Evolutionary conservation across 2,329 filamentous ascomycete genomes (phyloP).

Genomic region (Pestalotiopsis sp.): DNA sequence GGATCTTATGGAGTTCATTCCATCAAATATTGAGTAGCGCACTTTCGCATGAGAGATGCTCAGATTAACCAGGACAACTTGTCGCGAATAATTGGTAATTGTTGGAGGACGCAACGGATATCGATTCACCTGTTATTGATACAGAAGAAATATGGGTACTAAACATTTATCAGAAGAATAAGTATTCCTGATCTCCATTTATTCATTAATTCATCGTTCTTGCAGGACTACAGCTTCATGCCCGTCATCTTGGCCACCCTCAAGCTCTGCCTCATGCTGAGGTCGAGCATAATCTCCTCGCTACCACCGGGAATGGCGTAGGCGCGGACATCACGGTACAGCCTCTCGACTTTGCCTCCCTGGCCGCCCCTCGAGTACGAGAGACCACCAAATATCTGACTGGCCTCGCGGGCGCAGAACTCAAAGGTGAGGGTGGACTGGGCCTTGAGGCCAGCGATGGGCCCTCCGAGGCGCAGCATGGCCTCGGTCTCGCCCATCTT

Average conservation of each 20-base stretch:
- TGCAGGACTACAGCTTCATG: constrained; percentile 80
- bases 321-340: constrained; percentile 93
- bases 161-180: background rate
- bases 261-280: constrained; percentile 90
- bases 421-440: constrained; percentile 94
- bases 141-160: background rate
- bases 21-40: no score
- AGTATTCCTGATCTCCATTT: background rate
- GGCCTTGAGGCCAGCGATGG: constrained; percentile 92
- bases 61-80: no score
- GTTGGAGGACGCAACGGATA: no score
- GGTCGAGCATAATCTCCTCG: constrained; percentile 98
- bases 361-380: constrained; percentile 93
- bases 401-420: constrained; percentile 94
- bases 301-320: constrained; percentile 95
- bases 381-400: constrained; percentile 95
- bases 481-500: constrained; percentile 94
- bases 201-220: background rate
- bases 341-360: constrained; percentile 89
- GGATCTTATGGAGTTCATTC: no score
- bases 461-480: constrained; percentile 92
- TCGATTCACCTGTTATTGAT: no score
- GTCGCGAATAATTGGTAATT: no score
- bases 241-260: constrained; percentile 88
- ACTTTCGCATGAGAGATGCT: no score